Base-by-base conservation (phyloP, 352 stramenopile species). In the Phytophthora sp. region DNA sequence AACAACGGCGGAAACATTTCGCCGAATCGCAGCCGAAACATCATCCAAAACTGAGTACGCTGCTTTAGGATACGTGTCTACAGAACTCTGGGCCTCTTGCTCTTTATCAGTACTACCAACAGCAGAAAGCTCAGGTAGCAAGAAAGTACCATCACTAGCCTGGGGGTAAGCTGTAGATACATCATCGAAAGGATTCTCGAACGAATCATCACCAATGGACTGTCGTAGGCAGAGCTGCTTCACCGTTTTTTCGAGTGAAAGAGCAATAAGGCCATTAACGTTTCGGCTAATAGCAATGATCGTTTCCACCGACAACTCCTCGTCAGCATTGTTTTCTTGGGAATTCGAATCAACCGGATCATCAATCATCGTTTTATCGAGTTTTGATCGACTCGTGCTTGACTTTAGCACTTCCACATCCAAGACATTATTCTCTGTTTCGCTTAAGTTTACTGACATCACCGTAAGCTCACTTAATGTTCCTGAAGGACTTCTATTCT, bases 251-350 rank as follows among this genome's bases (percentile, higher is more conserved):
- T 80, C 66, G 0, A 85, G 31, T 17, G 76, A 77, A 10, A 66
- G 55, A 23, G 69, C 69, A n/a, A 85, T 66, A 5, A 85, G 69
- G 2, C 72, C 69, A 26, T 73, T 51, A 6, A 85, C 61, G 24
- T 48, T 77, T 39, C 70, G 74, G 43, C 62, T 62, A 44, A 82
- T 69, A n/a, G 66, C 69, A 20, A 82, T 73, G 17, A 64, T 60
- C 20, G 73, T 72, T 27, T 77, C 69, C 32, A 76, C 62, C 1
- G 66, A 39, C 13, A 77, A 17, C 17, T 78, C 57, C 5, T 61
- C 54, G n/a, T 61, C 27, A 15, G 10, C 18, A 23, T 62, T 63
- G 27, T 72, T 62, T 53, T 69, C 62, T 27, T 13, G n/a, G 6
- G 18, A 15, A 7, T 15, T 35, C 26, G 41, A 26, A 5, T 52